These are phyloP conservation scores for Nymphaea colorata DNA, from an alignment of 164 flowering plant genomes.

Conservation along the genomic window DNA sequence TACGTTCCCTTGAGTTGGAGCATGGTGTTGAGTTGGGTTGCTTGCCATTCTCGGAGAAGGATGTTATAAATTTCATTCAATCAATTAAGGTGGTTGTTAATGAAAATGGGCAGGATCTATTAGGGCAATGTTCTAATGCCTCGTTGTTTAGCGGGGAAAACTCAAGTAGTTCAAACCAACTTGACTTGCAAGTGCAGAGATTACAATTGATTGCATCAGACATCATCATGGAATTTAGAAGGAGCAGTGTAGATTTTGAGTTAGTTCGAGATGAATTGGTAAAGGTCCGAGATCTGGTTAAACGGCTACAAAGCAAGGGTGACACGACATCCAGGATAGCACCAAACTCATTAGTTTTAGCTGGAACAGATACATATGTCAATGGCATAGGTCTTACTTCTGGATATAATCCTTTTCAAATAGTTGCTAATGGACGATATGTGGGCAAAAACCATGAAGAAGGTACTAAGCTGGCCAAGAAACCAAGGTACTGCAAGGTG, in stretches of 20 bases:
- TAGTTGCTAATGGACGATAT: not conserved
- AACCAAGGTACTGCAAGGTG: slow-evolving; percentile 3
- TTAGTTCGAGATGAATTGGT: not conserved
- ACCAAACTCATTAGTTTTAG: not conserved
- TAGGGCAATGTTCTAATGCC: not conserved
- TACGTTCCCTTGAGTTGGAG: not conserved
- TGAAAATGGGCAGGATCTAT: not conserved
- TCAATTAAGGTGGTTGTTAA: not conserved
- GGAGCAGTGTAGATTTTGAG: not conserved
- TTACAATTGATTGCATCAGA: not conserved
- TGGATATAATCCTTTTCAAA: not conserved
- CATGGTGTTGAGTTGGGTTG: not conserved
- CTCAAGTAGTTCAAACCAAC: not conserved
- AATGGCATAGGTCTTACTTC: not conserved
- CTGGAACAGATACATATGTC: not conserved
- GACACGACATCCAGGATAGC: not conserved
- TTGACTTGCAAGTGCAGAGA: not conserved
- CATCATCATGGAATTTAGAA: not conserved
- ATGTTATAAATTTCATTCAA: not conserved
- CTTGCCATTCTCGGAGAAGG: not conserved
- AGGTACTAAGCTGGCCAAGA: not conserved
- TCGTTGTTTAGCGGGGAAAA: not conserved
- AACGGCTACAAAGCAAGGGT: not conserved
- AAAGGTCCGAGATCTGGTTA: not conserved
- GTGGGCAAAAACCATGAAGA: not conserved